phyloP scores from a whole-genome alignment of 257 asterid species.

The Rhazya stricta region DNA sequence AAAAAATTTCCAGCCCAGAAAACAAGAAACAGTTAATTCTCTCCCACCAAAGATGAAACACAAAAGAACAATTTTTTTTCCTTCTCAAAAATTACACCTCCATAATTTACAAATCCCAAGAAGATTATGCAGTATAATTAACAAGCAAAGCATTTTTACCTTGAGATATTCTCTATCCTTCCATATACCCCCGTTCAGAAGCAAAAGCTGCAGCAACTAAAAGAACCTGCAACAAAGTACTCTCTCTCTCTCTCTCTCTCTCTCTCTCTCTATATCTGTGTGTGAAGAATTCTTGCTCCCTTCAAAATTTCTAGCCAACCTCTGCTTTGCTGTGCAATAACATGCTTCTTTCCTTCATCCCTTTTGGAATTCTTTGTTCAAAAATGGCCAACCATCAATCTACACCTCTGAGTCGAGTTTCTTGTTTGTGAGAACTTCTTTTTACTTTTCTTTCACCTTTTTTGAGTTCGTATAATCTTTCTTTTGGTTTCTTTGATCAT shows the following conservation, averaged over 20 bases:
- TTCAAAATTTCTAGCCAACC: constrained; percentile 22
- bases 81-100: constrained; percentile 20
- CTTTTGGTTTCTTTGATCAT: constrained; percentile 24
- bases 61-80: neutral
- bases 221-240: constrained; percentile 20
- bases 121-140: constrained; percentile 14
- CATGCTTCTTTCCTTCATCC: constrained; percentile 22
- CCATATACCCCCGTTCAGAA: constrained; percentile 37
- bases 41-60: constrained; percentile 10
- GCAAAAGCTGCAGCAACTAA: constrained; percentile 48
- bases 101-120: constrained; percentile 38
- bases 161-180: constrained; percentile 31
- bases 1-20: constrained; percentile 16
- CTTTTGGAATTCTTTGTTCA: constrained; percentile 21
- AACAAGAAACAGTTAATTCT: constrained; percentile 14
- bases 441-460: constrained; percentile 1
- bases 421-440: neutral
- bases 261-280: constrained; percentile 9
- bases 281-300: constrained; percentile 15
- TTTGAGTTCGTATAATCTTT: constrained; percentile 22
- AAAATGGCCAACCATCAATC: constrained; percentile 2
- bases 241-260: neutral
- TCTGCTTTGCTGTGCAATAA: constrained; percentile 19
- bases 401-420: neutral
- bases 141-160: constrained; percentile 31